phyloP scores from a whole-genome alignment of 169 alveolate species.

The Plasmodium reichenowi region DNA sequence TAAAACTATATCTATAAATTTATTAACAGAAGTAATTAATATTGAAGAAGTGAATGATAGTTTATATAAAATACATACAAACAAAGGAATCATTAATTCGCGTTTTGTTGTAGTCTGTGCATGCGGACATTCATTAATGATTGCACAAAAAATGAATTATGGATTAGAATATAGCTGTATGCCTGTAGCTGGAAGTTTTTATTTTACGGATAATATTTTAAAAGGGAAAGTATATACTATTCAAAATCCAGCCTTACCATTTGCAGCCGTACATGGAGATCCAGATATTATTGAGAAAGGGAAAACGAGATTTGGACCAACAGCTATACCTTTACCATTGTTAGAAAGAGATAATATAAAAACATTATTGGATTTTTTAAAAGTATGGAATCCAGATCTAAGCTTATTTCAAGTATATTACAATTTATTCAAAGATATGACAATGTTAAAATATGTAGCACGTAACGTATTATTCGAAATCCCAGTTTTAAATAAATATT shows the following conservation, averaged over 20 bases:
- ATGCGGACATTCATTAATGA: slow-evolving; percentile 89
- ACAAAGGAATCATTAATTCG: slow-evolving; percentile 79
- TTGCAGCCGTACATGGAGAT: slow-evolving; percentile 92
- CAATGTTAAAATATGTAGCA: slow-evolving; percentile 86
- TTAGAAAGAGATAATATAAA: slow-evolving; percentile 86
- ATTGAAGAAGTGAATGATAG: slow-evolving; percentile 78
- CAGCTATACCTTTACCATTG: slow-evolving; percentile 90
- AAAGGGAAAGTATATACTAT: slow-evolving; percentile 90
- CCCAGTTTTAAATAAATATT: slow-evolving; percentile 81
- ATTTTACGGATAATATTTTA: slow-evolving; percentile 84
- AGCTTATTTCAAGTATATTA: slow-evolving; percentile 82
- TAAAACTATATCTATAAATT: slow-evolving; percentile 75
- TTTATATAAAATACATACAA: slow-evolving; percentile 77
- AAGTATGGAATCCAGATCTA: slow-evolving; percentile 84
- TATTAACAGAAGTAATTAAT: slow-evolving; percentile 82
- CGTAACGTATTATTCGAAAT: slow-evolving; percentile 88
- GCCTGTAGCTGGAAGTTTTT: slow-evolving; percentile 91
- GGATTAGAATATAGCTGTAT: slow-evolving; percentile 89
- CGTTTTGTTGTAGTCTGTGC: slow-evolving; percentile 90
- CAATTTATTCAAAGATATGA: slow-evolving; percentile 81
- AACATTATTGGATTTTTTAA: slow-evolving; percentile 85
- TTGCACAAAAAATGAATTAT: slow-evolving; percentile 89
- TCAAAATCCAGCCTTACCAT: slow-evolving; percentile 90
- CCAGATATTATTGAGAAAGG: slow-evolving; percentile 87
- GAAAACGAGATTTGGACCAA: slow-evolving; percentile 89